These are phyloP conservation scores for Nakaseomyces sp. DNA, from an alignment of 1,139 yeast genomes.

Conservation along the genomic window DNA sequence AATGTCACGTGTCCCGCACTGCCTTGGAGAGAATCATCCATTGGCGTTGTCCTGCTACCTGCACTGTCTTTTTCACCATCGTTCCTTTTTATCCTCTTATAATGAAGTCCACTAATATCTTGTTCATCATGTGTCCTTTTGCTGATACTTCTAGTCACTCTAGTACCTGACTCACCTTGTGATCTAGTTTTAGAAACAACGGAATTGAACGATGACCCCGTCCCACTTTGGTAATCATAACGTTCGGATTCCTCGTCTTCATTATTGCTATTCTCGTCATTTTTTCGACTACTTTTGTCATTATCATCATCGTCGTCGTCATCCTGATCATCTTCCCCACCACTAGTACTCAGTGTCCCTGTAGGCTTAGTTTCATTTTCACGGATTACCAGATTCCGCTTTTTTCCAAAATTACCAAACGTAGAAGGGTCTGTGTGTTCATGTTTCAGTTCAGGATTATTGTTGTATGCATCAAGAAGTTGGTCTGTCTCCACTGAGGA, in stretches of 20 bases:
- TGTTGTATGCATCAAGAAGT: conserved; percentile 46
- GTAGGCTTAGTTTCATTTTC: not conserved
- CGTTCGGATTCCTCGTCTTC: conserved; percentile 16
- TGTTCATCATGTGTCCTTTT: not conserved
- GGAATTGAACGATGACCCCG: not conserved
- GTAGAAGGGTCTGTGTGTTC: conserved; percentile 56
- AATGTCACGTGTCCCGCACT: not conserved
- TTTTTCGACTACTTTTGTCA: conserved; percentile 2
- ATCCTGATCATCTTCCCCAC: not conserved
- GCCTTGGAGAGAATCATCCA: not conserved
- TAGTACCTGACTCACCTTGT: not conserved
- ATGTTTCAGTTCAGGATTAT: conserved; percentile 34
- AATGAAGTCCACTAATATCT: not conserved
- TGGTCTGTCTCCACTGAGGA: conserved; percentile 62
- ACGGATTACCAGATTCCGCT: not conserved
- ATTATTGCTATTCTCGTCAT: conserved; percentile 13
- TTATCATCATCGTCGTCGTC: not conserved
- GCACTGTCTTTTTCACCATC: not conserved
- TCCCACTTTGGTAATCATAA: not conserved
- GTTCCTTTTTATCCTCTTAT: not conserved
- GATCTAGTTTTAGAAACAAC: conserved; percentile 1
- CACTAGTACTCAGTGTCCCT: not conserved
- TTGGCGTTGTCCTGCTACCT: not conserved
- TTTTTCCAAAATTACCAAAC: conserved; percentile 36
- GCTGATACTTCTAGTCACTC: not conserved